phyloP scores from a whole-genome alignment of 345 rosid genomes.

The Gynandropsis gynandra region DNA sequence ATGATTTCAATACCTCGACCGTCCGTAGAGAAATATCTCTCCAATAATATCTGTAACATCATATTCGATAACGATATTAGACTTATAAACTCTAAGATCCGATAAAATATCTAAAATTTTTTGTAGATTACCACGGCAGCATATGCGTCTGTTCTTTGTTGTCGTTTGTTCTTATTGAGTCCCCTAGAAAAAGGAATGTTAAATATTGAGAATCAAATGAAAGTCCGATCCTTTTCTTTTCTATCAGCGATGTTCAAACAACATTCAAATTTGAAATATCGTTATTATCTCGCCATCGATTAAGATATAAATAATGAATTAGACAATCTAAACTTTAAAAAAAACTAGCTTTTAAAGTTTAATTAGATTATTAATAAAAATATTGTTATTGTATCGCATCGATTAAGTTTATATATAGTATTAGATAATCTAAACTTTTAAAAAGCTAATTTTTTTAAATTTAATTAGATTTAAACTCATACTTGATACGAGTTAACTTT shows the following conservation, averaged over 20 bases:
- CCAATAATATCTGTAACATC: constrained; percentile 60
- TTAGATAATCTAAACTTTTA: no score
- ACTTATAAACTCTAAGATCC: not conserved
- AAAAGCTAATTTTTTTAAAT: no score
- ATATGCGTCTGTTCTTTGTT: constrained; percentile 57
- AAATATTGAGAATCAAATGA: not conserved
- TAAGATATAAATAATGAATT: no score
- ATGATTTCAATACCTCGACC: constrained; percentile 65
- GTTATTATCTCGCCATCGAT: no score
- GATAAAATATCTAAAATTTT: not conserved
- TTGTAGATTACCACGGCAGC: constrained; percentile 62
- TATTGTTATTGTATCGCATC: no score
- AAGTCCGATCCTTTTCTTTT: no score
- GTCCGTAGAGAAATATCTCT: constrained; percentile 62
- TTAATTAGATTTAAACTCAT: no score
- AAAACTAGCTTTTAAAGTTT: no score
- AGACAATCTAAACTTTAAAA: no score
- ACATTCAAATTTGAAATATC: not conserved
- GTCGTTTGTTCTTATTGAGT: constrained; percentile 46
- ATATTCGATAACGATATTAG: not conserved
- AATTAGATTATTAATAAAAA: no score
- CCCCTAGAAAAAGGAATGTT: constrained; percentile 47
- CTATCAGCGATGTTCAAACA: constrained; percentile 3
- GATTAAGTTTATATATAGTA: no score
- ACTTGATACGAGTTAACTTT: no score